These are phyloP conservation scores for Candida peoriensis DNA, from an alignment of 805 yeast genomes.

Conservation along the genomic window DNA sequence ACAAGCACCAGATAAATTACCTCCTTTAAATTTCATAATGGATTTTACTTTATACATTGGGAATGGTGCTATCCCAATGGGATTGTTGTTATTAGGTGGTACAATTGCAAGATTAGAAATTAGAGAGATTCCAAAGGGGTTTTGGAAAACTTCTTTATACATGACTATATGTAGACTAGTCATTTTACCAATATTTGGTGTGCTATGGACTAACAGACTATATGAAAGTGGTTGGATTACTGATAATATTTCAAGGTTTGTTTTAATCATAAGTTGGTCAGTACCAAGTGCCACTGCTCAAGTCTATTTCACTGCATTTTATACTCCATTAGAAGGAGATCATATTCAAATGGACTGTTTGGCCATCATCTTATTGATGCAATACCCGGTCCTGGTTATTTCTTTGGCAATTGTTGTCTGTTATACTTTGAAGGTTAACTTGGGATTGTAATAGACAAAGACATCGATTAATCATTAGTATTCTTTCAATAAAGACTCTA, in stretches of 20 bases:
- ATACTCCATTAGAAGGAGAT: conserved; percentile 58
- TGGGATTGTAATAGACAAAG: conserved; percentile 7
- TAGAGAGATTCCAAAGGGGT: conserved; percentile 57
- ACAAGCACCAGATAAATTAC: conserved; percentile 78
- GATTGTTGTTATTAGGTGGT: conserved; percentile 78
- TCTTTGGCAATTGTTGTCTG: conserved; percentile 62
- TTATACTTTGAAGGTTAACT: conserved; percentile 15
- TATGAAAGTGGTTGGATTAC: conserved; percentile 59
- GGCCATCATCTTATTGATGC: conserved; percentile 69
- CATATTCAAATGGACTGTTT: conserved; percentile 73
- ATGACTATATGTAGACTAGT: conserved; percentile 57
- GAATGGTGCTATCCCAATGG: conserved; percentile 84
- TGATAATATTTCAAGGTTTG: conserved; percentile 56
- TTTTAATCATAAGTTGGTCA: conserved; percentile 68
- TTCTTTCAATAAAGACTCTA: too few species aligned
- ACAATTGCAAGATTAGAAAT: conserved; percentile 75
- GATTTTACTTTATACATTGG: conserved; percentile 79
- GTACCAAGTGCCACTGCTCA: conserved; percentile 87
- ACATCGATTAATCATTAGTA: too few species aligned
- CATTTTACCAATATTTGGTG: conserved; percentile 75
- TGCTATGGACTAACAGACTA: conserved; percentile 59
- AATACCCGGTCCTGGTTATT: conserved; percentile 62
- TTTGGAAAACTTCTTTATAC: conserved; percentile 59
- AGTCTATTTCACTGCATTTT: conserved; percentile 84
- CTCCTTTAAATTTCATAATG: conserved; percentile 81